Base-by-base conservation (phyloP, 768 basidiomycete species). In the Thelephora aurantiotincta region DNA sequence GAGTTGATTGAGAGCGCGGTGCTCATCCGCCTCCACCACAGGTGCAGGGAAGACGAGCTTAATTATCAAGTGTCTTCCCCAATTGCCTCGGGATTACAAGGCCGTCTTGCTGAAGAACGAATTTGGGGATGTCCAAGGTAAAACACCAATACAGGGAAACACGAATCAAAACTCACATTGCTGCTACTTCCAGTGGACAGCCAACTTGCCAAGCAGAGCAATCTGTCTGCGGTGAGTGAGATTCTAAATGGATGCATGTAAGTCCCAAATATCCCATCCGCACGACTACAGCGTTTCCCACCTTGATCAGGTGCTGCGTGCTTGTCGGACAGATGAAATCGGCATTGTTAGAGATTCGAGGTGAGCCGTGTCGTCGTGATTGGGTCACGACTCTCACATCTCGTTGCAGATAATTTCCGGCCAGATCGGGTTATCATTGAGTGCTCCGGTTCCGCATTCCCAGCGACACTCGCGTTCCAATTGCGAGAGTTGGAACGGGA, bases 191-290 rank as follows among this genome's bases (percentile, higher is more conserved):
- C 50, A 86, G 92, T 97, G 44, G 92, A 97, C 59, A 92, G 89
- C 54, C 80, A 93, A 54, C 75, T 97, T 13, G 91, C 90, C 12
- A 73, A 80, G 50, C 82, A 92, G 57, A 88, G 84, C 1, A 82
- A 78, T 45, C 65, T 97, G 37, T 66, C 87, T 14, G 90, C 86
- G 1, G 91, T 97, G 48, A 88, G 80, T 56, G 92, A 97, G 63
- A 96, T 97, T 46, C 63, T 92, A 53, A 96, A 94, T 62, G 92
- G 91, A n/a, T 96, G 91, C 73, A 78, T 94, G 91, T 92, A 55
- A 63, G 79, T 52, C 19, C n/a, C n/a, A n/a, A 9, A 30, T 30
- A 4, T 30, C 9, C 26, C 26, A 30, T 9, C 26, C 26, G 9
- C 26, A 30, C 26, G 26, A 4, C 26, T 30, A 4, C 26, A 30